Percentiles rank a stretch among this genome's conserved stretches.
Conservation (phyloP, 441 rosid species). For the Gossypium davidsonii region DNA sequence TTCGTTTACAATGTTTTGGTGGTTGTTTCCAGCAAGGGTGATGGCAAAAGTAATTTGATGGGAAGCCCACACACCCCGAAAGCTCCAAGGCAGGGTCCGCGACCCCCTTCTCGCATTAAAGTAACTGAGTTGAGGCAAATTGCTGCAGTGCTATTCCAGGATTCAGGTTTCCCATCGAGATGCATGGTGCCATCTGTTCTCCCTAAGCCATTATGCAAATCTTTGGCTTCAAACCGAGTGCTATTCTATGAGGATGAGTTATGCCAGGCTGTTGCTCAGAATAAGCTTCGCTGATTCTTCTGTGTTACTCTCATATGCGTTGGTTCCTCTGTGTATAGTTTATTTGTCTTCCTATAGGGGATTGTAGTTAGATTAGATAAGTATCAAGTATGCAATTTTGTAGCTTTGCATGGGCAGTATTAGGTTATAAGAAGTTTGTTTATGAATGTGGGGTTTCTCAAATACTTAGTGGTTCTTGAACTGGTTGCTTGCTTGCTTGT, state of each 20-base stretch:
- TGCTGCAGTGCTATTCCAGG: conserved; percentile 88
- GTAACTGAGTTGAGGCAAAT: conserved; percentile 71
- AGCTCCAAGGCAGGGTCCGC: conserved; percentile 87
- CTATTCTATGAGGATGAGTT: conserved; percentile 87
- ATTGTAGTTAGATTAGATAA: conserved; percentile 24
- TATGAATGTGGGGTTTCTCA: too few relatives aligned
- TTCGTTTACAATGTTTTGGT: conserved; percentile 7
- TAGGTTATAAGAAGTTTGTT: conserved; percentile 9
- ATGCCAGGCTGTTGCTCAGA: conserved; percentile 96
- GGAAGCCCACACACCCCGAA: conserved; percentile 76
- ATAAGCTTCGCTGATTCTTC: conserved; percentile 64
- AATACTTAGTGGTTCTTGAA: too few relatives aligned
- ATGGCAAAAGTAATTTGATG: conserved; percentile 37
- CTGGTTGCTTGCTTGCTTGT: too few relatives aligned
- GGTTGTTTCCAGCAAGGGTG: conserved; percentile 51
- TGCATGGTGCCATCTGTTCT: conserved; percentile 73
- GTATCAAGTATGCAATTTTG: conserved; percentile 53
- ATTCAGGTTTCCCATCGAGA: conserved; percentile 63
- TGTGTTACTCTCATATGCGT: not conserved
- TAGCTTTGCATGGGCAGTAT: conserved; percentile 39
- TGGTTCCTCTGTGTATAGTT: conserved; percentile 22
- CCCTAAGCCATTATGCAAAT: conserved; percentile 72
- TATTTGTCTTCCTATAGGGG: conserved; percentile 17
- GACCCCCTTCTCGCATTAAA: conserved; percentile 71
- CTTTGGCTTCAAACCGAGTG: conserved; percentile 75